Evolutionary conservation across 1,284 basidiomycete genomes (phyloP).

Genomic region (Melanopsichium pennsylvanicum): DNA sequence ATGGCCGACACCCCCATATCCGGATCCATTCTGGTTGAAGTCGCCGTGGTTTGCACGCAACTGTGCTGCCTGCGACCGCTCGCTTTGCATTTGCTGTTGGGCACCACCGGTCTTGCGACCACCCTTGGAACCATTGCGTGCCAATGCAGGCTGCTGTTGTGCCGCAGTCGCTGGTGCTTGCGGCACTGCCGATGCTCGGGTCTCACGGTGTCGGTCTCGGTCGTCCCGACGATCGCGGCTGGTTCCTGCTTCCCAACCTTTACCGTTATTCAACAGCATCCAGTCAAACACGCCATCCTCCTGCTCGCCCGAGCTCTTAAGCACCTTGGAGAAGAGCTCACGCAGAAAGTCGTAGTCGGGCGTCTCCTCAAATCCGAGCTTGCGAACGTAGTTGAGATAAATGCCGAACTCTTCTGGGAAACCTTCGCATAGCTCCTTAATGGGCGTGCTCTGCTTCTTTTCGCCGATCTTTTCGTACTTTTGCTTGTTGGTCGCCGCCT

Average conservation of each 20-base stretch:
- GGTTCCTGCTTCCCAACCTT: conserved; percentile 89
- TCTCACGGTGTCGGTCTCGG: conserved; percentile 53
- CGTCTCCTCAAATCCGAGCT: conserved; percentile 89
- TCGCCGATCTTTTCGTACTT: conserved; percentile 99
- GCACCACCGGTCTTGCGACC: conserved; percentile 56
- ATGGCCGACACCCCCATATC: conserved; percentile 52
- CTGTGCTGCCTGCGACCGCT: conserved; percentile 35
- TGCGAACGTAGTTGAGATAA: conserved; percentile 86
- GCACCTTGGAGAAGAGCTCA: conserved; percentile 87
- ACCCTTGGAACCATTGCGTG: conserved; percentile 53
- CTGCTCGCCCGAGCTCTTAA: conserved; percentile 84
- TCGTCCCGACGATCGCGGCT: conserved; percentile 61
- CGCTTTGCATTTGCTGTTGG: conserved; percentile 36
- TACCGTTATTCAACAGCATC: conserved; percentile 86
- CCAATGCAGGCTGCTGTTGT: conserved; percentile 35
- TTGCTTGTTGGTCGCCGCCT: conserved; percentile 96
- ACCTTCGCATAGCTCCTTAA: conserved; percentile 90
- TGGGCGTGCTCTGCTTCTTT: conserved; percentile 96
- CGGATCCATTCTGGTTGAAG: conserved; percentile 41
- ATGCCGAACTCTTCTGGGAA: conserved; percentile 93
- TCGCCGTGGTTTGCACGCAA: conserved; percentile 49
- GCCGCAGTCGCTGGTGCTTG: conserved; percentile 28
- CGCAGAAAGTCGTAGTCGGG: conserved; percentile 95
- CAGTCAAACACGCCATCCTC: conserved; percentile 91
- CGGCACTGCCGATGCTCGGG: conserved; percentile 34